A percentile compares a stretch with the other conserved stretches of the same genome.
Evolutionary conservation across 2,329 filamentous ascomycete species (phyloP).

Genomic region (Xylaria sp.): DNA sequence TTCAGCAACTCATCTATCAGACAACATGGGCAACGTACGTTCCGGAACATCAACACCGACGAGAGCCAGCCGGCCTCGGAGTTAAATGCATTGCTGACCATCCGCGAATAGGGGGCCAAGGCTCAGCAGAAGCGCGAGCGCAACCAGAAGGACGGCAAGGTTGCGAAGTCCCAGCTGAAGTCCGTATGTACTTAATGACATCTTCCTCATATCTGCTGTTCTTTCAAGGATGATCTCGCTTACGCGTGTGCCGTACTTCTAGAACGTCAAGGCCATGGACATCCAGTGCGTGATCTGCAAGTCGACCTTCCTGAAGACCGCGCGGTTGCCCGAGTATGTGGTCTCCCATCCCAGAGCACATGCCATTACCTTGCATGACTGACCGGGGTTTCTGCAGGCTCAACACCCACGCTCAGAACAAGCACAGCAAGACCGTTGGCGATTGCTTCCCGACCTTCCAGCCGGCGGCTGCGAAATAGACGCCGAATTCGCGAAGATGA

Average conservation of each 20-base stretch:
- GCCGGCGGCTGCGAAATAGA: conserved; percentile 12
- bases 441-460: conserved; percentile 69
- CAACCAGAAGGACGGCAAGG: conserved; percentile 63
- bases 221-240: conserved; percentile 1
- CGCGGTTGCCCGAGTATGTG: conserved; percentile 69
- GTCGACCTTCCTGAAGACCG: conserved; percentile 78
- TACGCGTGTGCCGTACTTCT: conserved; percentile 7
- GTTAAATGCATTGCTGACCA: conserved; percentile 12
- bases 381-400: conserved; percentile 49
- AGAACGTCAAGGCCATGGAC: conserved; percentile 75
- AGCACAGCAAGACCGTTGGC: conserved; percentile 71
- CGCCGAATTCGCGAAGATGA: not conserved
- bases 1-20: not conserved
- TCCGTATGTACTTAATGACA: too few relatives aligned
- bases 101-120: conserved; percentile 58
- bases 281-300: conserved; percentile 80
- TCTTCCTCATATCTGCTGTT: not conserved
- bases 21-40: conserved; percentile 35
- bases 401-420: conserved; percentile 72
- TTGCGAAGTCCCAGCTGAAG: conserved; percentile 70
- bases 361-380: conserved; percentile 5
- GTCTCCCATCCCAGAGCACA: not conserved
- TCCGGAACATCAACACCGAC: not conserved
- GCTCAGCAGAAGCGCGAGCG: conserved; percentile 74
- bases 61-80: not conserved